These are phyloP conservation scores for Arabidopsis thaliana DNA, from an alignment of 345 rosid genomes.

Conservation along the genomic window DNA sequence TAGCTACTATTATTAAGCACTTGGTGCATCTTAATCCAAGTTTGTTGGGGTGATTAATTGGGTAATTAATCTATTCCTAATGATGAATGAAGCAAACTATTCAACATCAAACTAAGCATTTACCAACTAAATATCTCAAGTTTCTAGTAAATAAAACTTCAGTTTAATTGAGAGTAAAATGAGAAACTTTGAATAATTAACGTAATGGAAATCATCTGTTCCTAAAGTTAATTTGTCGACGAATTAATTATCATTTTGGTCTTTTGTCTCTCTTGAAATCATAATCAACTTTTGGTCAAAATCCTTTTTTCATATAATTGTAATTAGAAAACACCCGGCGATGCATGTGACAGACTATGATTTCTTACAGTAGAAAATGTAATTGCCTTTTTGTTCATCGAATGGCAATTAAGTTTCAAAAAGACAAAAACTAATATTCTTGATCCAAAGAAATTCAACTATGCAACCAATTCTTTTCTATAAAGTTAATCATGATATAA, in stretches of 20 bases:
- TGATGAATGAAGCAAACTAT: conserved; percentile 28
- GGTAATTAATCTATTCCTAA: conserved; percentile 32
- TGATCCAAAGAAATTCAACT: neutral
- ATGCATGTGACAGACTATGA: neutral
- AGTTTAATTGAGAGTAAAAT: neutral
- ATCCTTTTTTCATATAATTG: neutral
- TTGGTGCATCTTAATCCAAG: conserved; percentile 42
- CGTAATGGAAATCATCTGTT: neutral
- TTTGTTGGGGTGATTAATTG: conserved; percentile 27
- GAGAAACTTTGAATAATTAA: neutral
- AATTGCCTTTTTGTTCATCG: neutral
- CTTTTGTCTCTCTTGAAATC: conserved; percentile 27
- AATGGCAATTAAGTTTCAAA: neutral
- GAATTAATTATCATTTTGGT: neutral
- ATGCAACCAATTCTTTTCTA: conserved; percentile 27
- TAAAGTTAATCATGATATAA: conserved; percentile 34
- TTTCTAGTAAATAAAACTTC: neutral
- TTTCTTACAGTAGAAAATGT: neutral
- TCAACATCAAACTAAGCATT: conserved; percentile 23
- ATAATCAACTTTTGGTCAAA: neutral
- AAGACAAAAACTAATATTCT: neutral
- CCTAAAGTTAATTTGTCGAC: neutral
- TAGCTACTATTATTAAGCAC: conserved; percentile 13
- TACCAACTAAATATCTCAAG: conserved; percentile 15
- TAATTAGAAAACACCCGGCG: neutral